phyloP scores from a whole-genome alignment of 305 asterid genomes.

The Solanum hybrid region DNA sequence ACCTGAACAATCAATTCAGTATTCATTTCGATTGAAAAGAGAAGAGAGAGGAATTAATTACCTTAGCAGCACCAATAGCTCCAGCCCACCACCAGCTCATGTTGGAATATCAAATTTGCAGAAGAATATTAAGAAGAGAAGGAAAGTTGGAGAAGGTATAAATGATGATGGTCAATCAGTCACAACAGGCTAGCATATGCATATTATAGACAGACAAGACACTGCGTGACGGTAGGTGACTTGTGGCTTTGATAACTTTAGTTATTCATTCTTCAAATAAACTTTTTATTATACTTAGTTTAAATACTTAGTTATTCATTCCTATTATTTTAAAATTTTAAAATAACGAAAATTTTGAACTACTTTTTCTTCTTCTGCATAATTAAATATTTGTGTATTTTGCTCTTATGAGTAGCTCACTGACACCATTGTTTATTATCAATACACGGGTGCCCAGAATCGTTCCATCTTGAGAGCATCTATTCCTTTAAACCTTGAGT shows the following conservation, averaged over 20 bases:
- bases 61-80: slow-evolving; percentile 37
- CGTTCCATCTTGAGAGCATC: too few species aligned
- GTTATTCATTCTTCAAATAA: not conserved
- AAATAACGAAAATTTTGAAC: too few species aligned
- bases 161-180: not conserved
- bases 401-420: too few species aligned
- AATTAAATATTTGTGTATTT: too few species aligned
- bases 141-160: not conserved
- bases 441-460: too few species aligned
- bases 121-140: not conserved
- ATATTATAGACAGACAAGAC: not conserved
- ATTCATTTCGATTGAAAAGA: not conserved
- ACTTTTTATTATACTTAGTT: too few species aligned
- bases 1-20: not conserved
- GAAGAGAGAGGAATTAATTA: not conserved
- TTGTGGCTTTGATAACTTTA: not conserved
- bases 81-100: slow-evolving; percentile 49
- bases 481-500: too few species aligned
- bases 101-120: not conserved
- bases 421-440: too few species aligned
- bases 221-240: not conserved
- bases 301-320: too few species aligned
- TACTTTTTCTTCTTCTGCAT: too few species aligned
- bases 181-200: not conserved
- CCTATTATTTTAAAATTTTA: too few species aligned